Percentiles rank a stretch among this genome's conserved stretches.
phyloP scores from a whole-genome alignment of 176 grass and related monocot species.

The Echinochloa phyllopogon region DNA sequence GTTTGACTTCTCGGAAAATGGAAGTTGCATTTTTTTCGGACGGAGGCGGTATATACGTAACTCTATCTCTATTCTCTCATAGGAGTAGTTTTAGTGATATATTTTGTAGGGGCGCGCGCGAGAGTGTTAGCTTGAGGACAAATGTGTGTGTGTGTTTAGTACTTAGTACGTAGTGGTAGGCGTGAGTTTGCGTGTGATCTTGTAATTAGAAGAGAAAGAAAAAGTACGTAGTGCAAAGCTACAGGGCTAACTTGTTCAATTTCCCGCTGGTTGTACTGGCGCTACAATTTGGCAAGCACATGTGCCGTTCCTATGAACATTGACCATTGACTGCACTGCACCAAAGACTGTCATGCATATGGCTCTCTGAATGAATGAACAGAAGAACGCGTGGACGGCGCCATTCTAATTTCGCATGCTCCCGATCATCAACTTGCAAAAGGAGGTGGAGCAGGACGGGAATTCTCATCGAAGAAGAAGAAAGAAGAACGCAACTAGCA shows the following conservation, averaged over 20 bases:
- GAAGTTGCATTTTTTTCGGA: too few species aligned
- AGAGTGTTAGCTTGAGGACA: too few species aligned
- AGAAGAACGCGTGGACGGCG: conserved; percentile 12
- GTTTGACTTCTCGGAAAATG: too few species aligned
- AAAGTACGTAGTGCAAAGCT: not conserved
- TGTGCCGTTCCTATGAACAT: conserved; percentile 25
- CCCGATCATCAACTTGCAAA: conserved; percentile 13
- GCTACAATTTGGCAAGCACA: not conserved
- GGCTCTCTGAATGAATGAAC: not conserved
- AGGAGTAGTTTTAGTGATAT: too few species aligned
- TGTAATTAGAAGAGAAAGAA: not conserved
- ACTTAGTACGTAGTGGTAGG: not conserved
- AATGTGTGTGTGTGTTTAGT: too few species aligned
- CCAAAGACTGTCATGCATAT: not conserved
- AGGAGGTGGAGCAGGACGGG: not conserved
- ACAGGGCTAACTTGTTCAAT: not conserved
- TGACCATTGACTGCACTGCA: conserved; percentile 40
- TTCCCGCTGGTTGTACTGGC: not conserved
- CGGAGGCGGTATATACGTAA: too few species aligned
- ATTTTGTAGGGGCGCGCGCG: too few species aligned
- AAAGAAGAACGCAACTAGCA: conserved; percentile 27
- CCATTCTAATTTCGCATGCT: not conserved
- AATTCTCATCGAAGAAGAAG: not conserved
- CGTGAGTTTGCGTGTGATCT: not conserved
- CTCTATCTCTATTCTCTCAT: too few species aligned